Percentiles rank a stretch among this genome's conserved stretches.
phyloP scores from a whole-genome alignment of 768 basidiomycete species.

The Pleurotus platypus region DNA sequence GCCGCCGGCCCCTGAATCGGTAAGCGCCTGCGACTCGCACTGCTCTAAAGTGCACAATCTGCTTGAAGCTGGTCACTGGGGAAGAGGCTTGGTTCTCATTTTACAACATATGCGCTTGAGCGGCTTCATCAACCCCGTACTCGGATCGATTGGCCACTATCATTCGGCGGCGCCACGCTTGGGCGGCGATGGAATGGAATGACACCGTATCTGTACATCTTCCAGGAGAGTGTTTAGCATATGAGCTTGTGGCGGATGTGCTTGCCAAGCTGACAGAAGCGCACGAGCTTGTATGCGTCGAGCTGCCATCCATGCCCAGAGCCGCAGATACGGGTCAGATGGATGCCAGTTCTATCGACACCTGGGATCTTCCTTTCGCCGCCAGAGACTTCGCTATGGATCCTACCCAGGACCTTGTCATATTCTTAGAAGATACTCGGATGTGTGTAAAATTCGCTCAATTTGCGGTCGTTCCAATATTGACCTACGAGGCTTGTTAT shows the following conservation, averaged over 20 bases:
- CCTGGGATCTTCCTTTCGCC: constrained; percentile 32
- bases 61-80: too few relatives aligned
- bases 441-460: constrained; percentile 9
- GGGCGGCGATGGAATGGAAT: constrained; percentile 21
- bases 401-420: constrained; percentile 58
- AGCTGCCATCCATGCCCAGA: constrained; percentile 20
- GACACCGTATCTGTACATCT: constrained; percentile 4
- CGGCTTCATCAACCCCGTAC: constrained; percentile 7
- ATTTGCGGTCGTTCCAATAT: neutral
- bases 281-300: constrained; percentile 15
- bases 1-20: too few relatives aligned
- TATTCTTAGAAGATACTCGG: constrained; percentile 30
- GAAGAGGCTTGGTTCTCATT: too few relatives aligned
- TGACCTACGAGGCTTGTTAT: neutral
- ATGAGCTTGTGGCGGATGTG: constrained; percentile 58
- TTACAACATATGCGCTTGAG: neutral
- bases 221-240: constrained; percentile 32
- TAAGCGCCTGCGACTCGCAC: too few relatives aligned
- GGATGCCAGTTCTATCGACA: constrained; percentile 2
- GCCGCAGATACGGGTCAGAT: constrained; percentile 9
- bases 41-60: too few relatives aligned
- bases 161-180: constrained; percentile 17
- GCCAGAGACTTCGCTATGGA: constrained; percentile 63
- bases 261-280: constrained; percentile 42
- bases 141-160: constrained; percentile 18